Percentiles rank a stretch among this genome's conserved stretches.
Evolutionary conservation across 352 stramenopile species (phyloP).

Genomic region (Phytophthora pisi): DNA sequence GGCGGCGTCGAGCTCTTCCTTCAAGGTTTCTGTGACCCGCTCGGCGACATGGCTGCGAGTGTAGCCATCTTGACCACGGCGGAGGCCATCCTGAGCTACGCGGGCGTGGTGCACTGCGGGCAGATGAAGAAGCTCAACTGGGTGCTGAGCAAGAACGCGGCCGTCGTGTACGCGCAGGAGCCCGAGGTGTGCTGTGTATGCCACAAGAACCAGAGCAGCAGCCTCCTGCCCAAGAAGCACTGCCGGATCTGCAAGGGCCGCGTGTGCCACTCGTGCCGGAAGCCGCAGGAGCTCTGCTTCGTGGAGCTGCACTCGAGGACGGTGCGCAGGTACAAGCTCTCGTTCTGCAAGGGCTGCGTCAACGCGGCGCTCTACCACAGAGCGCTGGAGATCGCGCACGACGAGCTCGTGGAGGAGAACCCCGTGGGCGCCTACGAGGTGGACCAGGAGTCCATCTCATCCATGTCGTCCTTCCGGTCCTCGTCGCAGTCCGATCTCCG

Average conservation of each 20-base stretch:
- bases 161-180: constrained; percentile 24
- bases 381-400: constrained; percentile 25
- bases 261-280: constrained; percentile 33
- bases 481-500: constrained; percentile 32
- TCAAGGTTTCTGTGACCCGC: constrained; percentile 34
- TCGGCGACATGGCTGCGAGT: constrained; percentile 33
- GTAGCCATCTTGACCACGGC: constrained; percentile 40
- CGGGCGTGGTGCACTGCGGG: constrained; percentile 32
- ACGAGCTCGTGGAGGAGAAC: constrained; percentile 35
- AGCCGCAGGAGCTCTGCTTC: constrained; percentile 36
- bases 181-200: constrained; percentile 36
- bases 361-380: constrained; percentile 16
- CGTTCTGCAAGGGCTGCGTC: constrained; percentile 33
- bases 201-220: constrained; percentile 20
- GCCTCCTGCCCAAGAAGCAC: constrained; percentile 29
- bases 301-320: constrained; percentile 26
- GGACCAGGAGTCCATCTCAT: constrained; percentile 38
- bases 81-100: constrained; percentile 34
- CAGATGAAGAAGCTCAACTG: constrained; percentile 51
- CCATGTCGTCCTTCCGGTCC: constrained; percentile 35
- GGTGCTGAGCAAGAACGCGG: constrained; percentile 36
- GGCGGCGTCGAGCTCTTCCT: constrained; percentile 47
- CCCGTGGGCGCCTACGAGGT: constrained; percentile 36
- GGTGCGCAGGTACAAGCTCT: constrained; percentile 33
- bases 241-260: constrained; percentile 39